phyloP scores from a whole-genome alignment of 2,329 filamentous ascomycete species.

The Talaromyces albobiverticillius region DNA sequence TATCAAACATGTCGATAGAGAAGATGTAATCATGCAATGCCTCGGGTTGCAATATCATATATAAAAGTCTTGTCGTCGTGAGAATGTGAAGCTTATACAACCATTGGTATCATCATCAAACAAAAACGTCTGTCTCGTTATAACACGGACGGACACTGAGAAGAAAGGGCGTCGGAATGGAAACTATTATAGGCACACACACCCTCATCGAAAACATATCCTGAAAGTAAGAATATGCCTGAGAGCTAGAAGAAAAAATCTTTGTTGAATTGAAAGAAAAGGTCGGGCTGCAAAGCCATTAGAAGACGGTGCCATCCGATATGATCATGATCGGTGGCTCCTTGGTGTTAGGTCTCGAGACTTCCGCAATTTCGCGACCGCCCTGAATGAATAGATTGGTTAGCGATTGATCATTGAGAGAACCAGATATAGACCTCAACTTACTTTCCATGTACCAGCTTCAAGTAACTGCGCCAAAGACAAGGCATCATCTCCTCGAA shows the following conservation, averaged over 20 bases:
- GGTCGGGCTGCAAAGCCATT: slow-evolving; percentile 25
- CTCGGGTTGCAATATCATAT: not conserved
- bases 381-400: slow-evolving; percentile 52
- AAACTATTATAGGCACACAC: not conserved
- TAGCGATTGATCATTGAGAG: not conserved
- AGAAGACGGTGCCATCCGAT: slow-evolving; percentile 95
- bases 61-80: slow-evolving; percentile 4
- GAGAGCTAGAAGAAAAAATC: not conserved
- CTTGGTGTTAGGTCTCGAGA: slow-evolving; percentile 92
- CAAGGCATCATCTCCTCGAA: slow-evolving; percentile 68
- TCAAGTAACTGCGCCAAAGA: slow-evolving; percentile 86
- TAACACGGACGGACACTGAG: not conserved
- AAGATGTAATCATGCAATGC: slow-evolving; percentile 8
- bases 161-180: not conserved
- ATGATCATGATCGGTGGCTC: slow-evolving; percentile 95
- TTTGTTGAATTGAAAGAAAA: not conserved
- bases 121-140: slow-evolving; percentile 7
- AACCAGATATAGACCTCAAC: slow-evolving; percentile 22
- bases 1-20: not conserved
- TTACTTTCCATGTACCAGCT: slow-evolving; percentile 96
- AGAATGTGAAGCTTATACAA: slow-evolving; percentile 3
- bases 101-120: slow-evolving; percentile 11
- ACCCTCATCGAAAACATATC: not conserved
- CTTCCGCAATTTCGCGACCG: slow-evolving; percentile 91
- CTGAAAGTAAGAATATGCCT: not conserved